Evolutionary conservation across 1,139 yeast genomes (phyloP).

Genomic region (Meyerozyma athensensis): DNA sequence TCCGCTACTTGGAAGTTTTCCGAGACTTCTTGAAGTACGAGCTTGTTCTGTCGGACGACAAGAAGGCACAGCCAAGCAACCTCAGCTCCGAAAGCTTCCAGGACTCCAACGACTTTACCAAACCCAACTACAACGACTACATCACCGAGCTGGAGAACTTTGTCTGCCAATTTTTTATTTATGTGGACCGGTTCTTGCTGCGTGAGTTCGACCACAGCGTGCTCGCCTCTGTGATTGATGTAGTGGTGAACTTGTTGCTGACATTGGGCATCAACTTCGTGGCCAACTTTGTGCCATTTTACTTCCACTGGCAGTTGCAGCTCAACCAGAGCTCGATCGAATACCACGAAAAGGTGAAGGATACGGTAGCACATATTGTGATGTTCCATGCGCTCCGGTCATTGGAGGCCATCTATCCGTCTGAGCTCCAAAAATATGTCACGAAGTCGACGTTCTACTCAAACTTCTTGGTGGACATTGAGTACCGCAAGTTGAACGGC

Average conservation of each 20-base stretch:
- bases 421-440: slow-evolving; percentile 24
- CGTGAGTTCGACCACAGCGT: slow-evolving; percentile 19
- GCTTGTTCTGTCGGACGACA: slow-evolving; percentile 13
- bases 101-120: slow-evolving; percentile 21
- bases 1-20: slow-evolving; percentile 31
- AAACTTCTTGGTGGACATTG: slow-evolving; percentile 24
- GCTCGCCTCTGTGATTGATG: slow-evolving; percentile 19
- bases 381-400: slow-evolving; percentile 22
- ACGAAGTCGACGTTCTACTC: slow-evolving; percentile 20
- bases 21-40: slow-evolving; percentile 31
- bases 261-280: slow-evolving; percentile 45
- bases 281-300: slow-evolving; percentile 43
- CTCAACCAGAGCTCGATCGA: slow-evolving; percentile 7
- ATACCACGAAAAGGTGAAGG: slow-evolving; percentile 17
- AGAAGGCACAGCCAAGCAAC: neutral
- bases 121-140: slow-evolving; percentile 36
- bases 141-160: slow-evolving; percentile 35
- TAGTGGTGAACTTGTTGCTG: slow-evolving; percentile 25
- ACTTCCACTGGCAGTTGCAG: slow-evolving; percentile 40
- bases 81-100: slow-evolving; percentile 9
- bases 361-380: slow-evolving; percentile 33
- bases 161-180: slow-evolving; percentile 29
- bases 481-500: slow-evolving; percentile 21
- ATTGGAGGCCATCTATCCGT: slow-evolving; percentile 28
- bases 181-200: slow-evolving; percentile 29